Evolutionary conservation across 2,329 filamentous ascomycete species (phyloP).

Genomic region (Berkeleyomyces basicola): DNA sequence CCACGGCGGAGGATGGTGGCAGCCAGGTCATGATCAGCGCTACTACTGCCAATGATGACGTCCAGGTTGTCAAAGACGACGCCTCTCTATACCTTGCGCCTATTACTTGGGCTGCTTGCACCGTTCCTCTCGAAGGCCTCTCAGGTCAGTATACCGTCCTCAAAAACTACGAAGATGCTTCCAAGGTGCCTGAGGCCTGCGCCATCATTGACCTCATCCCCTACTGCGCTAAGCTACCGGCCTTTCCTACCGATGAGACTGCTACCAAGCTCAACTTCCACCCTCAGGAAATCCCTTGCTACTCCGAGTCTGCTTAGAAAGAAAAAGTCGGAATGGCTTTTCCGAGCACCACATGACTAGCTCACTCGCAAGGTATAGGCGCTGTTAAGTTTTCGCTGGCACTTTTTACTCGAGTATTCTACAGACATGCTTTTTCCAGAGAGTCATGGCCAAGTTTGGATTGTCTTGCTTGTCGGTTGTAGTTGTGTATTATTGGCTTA

Average conservation of each 20-base stretch:
- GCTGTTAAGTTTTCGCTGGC: neutral
- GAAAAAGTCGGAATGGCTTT: neutral
- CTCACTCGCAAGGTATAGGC: neutral
- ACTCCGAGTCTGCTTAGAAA: conserved; percentile 9
- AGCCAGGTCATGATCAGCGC: conserved; percentile 21
- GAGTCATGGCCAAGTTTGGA: too few relatives aligned
- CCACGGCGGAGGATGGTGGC: conserved; percentile 17
- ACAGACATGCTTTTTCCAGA: too few relatives aligned
- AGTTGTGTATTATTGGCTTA: too few relatives aligned
- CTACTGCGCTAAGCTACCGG: conserved; percentile 25
- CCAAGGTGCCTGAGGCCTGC: conserved; percentile 25
- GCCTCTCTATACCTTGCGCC: conserved; percentile 18
- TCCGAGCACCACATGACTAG: neutral
- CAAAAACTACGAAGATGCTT: conserved; percentile 14
- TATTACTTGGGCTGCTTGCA: conserved; percentile 28
- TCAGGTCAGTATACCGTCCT: conserved; percentile 19
- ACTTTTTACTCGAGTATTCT: too few relatives aligned
- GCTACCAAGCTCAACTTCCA: neutral
- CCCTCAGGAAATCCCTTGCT: conserved; percentile 5
- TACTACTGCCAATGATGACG: conserved; percentile 22
- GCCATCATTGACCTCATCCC: conserved; percentile 27
- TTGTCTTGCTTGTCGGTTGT: too few relatives aligned
- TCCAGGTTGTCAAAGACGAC: conserved; percentile 22
- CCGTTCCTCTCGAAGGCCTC: conserved; percentile 27
- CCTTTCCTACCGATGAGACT: conserved; percentile 18